Evolutionary conservation across 2,329 filamentous ascomycete genomes (phyloP), one percentile per base, ranked within the genome.

Genomic region (Claviceps sp.): DNA sequence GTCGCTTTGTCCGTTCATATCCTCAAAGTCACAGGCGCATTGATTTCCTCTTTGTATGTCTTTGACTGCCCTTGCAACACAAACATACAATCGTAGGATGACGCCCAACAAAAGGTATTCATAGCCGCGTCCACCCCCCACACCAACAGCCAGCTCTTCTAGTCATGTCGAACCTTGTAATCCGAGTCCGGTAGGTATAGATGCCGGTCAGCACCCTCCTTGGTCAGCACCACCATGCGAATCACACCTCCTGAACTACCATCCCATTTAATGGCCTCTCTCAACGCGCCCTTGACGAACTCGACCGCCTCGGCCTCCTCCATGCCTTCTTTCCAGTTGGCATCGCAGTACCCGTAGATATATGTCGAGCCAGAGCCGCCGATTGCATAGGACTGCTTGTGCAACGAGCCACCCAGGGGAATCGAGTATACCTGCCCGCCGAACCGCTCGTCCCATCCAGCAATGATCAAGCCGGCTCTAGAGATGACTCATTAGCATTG

Each of bases 231-330:
- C 56, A 97, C 91, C 87, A 98, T 89, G 61, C 93, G 83, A 64
- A 98, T 98, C 55, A 98, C 93, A 73, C 93, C 93, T 59, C 93
- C 93, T 3, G 93, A 97, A 75, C 90, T 96, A 58, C 93, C 93
- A 67, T 98, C 93, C 93, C 93, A 98, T 73, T 95, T 95, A 78
- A 98, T 97, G 16, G 93, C 93, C 76, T 98, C 91, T 63, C 81
- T 76, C 65, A 98, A 74, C 36, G 93, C 84, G 47, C 83, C 85
- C 74, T 95, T 96, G 67, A 98, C 93, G 63, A 98, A 98, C 42
- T 83, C 71, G 58, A 98, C 83, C 1, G 93, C 93, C 56, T 95
- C 90, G 52, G 81, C 77, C 75, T 97, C 89, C 50, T 85, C 88
- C 90, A 98, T 97, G 58, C 82, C 82, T 71, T 97, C 93, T 68